Base-by-base conservation (phyloP, 139 green algal species). In the Coccomyxa sp. region DNA sequence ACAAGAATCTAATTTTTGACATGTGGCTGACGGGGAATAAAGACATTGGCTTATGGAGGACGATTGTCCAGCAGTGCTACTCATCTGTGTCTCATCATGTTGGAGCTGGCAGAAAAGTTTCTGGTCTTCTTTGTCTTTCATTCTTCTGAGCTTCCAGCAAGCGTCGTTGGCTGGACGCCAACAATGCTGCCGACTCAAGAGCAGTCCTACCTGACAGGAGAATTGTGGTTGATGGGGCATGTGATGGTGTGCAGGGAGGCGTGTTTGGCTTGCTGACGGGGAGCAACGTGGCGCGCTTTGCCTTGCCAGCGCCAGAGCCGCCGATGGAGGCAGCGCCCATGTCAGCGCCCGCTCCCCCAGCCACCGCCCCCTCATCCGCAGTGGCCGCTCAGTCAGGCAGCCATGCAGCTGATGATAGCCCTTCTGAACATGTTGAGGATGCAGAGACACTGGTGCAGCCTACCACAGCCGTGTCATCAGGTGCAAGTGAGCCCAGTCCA, bases 251-350 rank as follows among this genome's bases (percentile, higher is more conserved):
- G 63, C 82, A 75, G 87, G 88, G 81, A 58, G 92, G 91, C 45
- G 92, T 97, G 81, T 94, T 90, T 27, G 91, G 90, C 45, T 83
- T 96, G 86, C 85, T 97, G 67, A 89, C 87, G 78, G 92, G 86
- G n/a, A 83, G 85, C 0, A 80, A 89, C 58, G 87, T 86, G 0
- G 88, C 89, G 0, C 83, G 85, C 16, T 96, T 92, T 86, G 93
- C 93, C 21, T 88, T 97, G 80, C 93, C 93, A 13, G 87, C 93
- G 9, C 88, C 91, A 10, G 31, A 81, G 28, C 30, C 71, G 23
- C 71, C 71, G 7, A 51, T 51, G 71, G 27, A 31, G 71, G 27
- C 23, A 77, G 27, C 71, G 9, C 63, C 21, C 18, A 28, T 25
- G 21, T 25, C 63, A 71, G 63, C 63, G 18, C 63, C 63, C 1